Evolutionary conservation across 2,329 filamentous ascomycete species (phyloP).

Genomic region (Alternaria burnsii): DNA sequence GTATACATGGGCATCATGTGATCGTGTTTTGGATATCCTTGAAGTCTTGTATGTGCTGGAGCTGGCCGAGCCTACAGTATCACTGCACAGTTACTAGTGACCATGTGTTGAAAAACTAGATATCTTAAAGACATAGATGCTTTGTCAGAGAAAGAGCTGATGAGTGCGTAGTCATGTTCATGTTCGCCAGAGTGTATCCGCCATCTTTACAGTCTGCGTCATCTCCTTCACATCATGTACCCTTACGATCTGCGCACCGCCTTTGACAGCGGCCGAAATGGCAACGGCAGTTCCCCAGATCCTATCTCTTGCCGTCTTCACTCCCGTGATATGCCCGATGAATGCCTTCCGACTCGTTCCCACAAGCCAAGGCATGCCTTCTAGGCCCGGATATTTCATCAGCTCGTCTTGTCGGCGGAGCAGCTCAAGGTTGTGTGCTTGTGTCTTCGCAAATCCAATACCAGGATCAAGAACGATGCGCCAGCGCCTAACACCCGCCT

Average conservation of each 20-base stretch:
- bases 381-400: slow-evolving; percentile 58
- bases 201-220: slow-evolving; percentile 82
- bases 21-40: no score
- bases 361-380: slow-evolving; percentile 84
- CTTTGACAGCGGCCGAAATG: slow-evolving; percentile 83
- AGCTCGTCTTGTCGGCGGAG: slow-evolving; percentile 73
- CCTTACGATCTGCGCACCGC: slow-evolving; percentile 88
- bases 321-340: slow-evolving; percentile 82
- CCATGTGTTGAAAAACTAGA: no score
- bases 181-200: slow-evolving; percentile 85
- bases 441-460: slow-evolving; percentile 89
- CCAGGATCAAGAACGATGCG: slow-evolving; percentile 94
- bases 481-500: slow-evolving; percentile 87
- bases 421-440: slow-evolving; percentile 81
- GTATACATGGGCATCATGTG: no score
- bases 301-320: slow-evolving; percentile 73
- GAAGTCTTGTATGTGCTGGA: no score
- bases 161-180: no score
- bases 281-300: slow-evolving; percentile 88
- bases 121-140: no score
- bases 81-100: no score
- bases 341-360: slow-evolving; percentile 91
- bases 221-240: slow-evolving; percentile 93
- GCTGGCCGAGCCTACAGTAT: no score
- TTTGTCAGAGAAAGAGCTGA: no score